Percentiles rank a stretch among this genome's conserved stretches.
Conservation (phyloP, 768 basidiomycete species). For the Hericium erinaceus region DNA sequence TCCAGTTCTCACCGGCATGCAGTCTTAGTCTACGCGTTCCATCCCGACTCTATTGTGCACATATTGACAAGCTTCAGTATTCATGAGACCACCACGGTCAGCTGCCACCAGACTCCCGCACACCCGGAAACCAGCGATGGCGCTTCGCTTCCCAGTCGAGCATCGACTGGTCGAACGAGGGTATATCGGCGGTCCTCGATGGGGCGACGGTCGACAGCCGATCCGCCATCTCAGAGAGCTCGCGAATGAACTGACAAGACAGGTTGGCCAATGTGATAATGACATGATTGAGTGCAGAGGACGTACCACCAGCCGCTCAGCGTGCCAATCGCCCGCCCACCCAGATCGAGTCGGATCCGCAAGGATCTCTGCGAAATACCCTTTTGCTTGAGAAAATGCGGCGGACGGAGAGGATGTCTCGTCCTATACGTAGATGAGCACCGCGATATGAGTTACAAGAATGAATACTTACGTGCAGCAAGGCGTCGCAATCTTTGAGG, state of each 20-base stretch:
- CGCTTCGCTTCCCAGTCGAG: slow-evolving; percentile 16
- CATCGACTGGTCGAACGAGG: slow-evolving; percentile 7
- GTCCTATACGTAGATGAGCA: slow-evolving; percentile 21
- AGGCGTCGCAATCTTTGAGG: slow-evolving; percentile 28
- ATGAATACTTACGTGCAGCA: slow-evolving; percentile 26
- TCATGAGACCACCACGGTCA: no score
- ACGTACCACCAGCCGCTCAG: background rate
- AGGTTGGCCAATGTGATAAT: no score
- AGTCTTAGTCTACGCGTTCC: no score
- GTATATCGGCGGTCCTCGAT: slow-evolving; percentile 6
- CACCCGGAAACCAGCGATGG: slow-evolving; percentile 21
- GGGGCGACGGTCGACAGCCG: slow-evolving; percentile 10
- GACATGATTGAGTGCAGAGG: background rate
- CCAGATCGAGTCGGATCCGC: background rate
- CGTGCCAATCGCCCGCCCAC: background rate
- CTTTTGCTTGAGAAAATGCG: slow-evolving; percentile 34
- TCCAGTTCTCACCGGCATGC: no score
- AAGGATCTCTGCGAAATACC: slow-evolving; percentile 3
- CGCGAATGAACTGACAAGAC: slow-evolving; percentile 28
- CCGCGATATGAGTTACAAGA: background rate
- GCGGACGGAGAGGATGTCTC: slow-evolving; percentile 31
- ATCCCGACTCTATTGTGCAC: no score
- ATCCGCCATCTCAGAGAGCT: slow-evolving; percentile 13
- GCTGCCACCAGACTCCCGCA: background rate
- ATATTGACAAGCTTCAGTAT: no score